These are phyloP conservation scores for Microbotryum silenes-acaulis DNA, from an alignment of 1,284 basidiomycete genomes.

Conservation along the genomic window DNA sequence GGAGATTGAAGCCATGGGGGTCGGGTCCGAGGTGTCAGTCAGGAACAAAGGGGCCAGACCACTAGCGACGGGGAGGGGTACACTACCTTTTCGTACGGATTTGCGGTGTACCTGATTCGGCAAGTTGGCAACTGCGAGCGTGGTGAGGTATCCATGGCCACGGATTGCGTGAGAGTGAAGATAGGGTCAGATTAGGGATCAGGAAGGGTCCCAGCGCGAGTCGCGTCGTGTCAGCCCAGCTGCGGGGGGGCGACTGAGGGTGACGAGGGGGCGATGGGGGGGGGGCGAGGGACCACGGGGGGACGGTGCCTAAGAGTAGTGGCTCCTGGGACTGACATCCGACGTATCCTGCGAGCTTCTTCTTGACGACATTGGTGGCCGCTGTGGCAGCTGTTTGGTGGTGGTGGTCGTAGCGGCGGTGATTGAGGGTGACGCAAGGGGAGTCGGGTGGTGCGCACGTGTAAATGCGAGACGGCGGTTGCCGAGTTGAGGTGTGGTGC, in stretches of 20 bases:
- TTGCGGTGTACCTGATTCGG: constrained; percentile 97
- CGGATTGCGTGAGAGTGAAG: neutral
- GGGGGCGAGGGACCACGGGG: neutral
- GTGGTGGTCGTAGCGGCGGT: neutral
- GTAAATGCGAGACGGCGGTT: neutral
- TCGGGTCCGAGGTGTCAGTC: neutral
- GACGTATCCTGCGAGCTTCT: constrained; percentile 82
- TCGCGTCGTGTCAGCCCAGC: too few species aligned
- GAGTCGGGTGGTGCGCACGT: neutral
- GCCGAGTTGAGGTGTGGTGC: neutral
- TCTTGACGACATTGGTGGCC: constrained; percentile 57
- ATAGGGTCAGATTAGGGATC: neutral
- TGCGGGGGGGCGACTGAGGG: neutral
- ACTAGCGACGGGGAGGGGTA: too few species aligned
- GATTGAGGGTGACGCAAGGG: neutral
- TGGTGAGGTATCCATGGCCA: constrained; percentile 38
- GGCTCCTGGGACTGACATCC: constrained; percentile 32
- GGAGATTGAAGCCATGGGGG: neutral
- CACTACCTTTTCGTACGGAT: constrained; percentile 58
- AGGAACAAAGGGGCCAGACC: neutral
- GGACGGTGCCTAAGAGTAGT: too few species aligned
- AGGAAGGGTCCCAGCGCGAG: too few species aligned
- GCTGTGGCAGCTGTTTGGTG: neutral
- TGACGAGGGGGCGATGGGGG: neutral
- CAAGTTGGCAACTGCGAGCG: constrained; percentile 62